A percentile compares a stretch with the other conserved stretches of the same genome.
phyloP scores from a whole-genome alignment of 371 early-diverging fungal species.

The Batrachochytrium dendrobatidis region DNA sequence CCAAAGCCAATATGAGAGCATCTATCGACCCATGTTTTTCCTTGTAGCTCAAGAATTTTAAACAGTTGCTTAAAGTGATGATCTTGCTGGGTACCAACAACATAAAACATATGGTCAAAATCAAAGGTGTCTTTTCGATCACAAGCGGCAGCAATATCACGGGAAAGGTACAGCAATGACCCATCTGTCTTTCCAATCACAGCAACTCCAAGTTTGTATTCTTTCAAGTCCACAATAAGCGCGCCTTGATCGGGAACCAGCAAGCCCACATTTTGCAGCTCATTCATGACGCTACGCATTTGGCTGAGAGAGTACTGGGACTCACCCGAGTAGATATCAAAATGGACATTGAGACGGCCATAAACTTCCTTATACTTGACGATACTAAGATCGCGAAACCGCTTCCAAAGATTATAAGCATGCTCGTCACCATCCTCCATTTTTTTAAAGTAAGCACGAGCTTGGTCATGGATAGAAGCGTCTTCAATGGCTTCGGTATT shows the following conservation, averaged over 20 bases:
- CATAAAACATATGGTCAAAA: constrained; percentile 94
- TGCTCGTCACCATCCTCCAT: constrained; percentile 94
- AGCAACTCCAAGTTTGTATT: constrained; percentile 76
- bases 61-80: constrained; percentile 96
- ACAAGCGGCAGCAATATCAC: constrained; percentile 97
- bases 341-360: constrained; percentile 85
- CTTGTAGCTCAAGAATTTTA: constrained; percentile 80
- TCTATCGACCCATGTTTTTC: constrained; percentile 68
- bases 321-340: constrained; percentile 99
- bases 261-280: constrained; percentile 62
- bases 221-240: constrained; percentile 73
- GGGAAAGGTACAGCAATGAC: constrained; percentile 93
- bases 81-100: constrained; percentile 94
- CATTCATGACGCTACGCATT: constrained; percentile 69
- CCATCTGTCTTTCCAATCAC: constrained; percentile 95
- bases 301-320: constrained; percentile 77
- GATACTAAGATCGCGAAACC: constrained; percentile 91
- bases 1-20: constrained; percentile 96
- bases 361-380: constrained; percentile 93
- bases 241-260: constrained; percentile 81
- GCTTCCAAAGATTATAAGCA: constrained; percentile 81
- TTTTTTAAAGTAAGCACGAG: constrained; percentile 91
- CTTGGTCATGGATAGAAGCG: constrained; percentile 41
- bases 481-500: constrained; percentile 47
- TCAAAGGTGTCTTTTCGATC: constrained; percentile 86